phyloP scores from a whole-genome alignment of 2,329 filamentous ascomycete genomes.

The Ascochyta fabae region DNA sequence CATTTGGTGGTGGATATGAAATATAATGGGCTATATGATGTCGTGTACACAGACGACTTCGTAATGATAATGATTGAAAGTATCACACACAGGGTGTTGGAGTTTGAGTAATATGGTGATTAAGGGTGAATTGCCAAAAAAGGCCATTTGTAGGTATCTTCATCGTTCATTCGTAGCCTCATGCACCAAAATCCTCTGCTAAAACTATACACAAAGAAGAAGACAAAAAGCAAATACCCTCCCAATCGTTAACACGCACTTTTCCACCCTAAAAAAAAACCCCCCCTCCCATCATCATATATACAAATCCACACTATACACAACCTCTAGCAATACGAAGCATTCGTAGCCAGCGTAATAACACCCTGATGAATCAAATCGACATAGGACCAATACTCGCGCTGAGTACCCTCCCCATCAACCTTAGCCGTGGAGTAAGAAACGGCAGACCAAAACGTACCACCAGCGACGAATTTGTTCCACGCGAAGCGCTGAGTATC shows the following conservation, averaged over 20 bases:
- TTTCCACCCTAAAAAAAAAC: no score
- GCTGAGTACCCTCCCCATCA: conserved; percentile 16
- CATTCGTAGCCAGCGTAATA: conserved; percentile 8
- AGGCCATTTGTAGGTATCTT: no score
- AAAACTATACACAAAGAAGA: no score
- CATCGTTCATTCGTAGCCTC: no score
- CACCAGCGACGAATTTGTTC: conserved; percentile 11
- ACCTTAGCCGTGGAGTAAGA: conserved; percentile 2
- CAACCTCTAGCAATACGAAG: conserved; percentile 4
- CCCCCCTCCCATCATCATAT: no score
- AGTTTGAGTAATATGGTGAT: no score
- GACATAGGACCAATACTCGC: conserved; percentile 18
- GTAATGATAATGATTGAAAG: conserved; percentile 5
- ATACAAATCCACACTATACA: no score
- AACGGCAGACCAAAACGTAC: conserved; percentile 10
- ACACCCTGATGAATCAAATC: conserved; percentile 17
- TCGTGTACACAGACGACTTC: neutral
- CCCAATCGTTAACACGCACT: no score
- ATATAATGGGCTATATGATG: neutral
- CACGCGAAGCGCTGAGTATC: conserved; percentile 13
- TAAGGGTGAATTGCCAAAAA: neutral
- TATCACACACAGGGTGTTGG: no score
- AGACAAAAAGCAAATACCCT: no score
- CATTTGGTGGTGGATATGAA: neutral
- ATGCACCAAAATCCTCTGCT: no score